A percentile compares a stretch with the other conserved stretches of the same genome.
These are phyloP conservation scores for Fusarium paranaense DNA, from an alignment of 2,329 filamentous ascomycete genomes.

Conservation along the genomic window DNA sequence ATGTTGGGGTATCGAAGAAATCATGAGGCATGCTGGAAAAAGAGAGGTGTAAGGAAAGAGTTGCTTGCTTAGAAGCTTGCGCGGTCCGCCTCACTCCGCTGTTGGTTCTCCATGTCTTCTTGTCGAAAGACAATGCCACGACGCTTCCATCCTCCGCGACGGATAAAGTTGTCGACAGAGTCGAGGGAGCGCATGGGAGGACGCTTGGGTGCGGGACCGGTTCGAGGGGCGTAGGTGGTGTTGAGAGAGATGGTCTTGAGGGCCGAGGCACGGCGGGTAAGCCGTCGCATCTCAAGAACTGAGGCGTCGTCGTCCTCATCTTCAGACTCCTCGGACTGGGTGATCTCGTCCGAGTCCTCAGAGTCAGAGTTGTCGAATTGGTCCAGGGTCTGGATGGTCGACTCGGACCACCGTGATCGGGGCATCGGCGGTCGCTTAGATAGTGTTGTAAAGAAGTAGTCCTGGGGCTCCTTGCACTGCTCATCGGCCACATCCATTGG, in stretches of 20 bases:
- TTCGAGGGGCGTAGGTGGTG: slow-evolving; percentile 47
- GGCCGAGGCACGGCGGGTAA: slow-evolving; percentile 36
- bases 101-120: slow-evolving; percentile 47
- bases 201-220: slow-evolving; percentile 43
- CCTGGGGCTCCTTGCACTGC: slow-evolving; percentile 42
- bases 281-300: slow-evolving; percentile 42
- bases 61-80: slow-evolving; percentile 38
- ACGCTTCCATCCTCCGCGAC: slow-evolving; percentile 58
- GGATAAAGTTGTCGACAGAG: slow-evolving; percentile 56
- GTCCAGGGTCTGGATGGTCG: slow-evolving; percentile 51
- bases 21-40: slow-evolving; percentile 31
- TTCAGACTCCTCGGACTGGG: slow-evolving; percentile 38
- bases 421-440: slow-evolving; percentile 47
- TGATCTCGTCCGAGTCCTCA: slow-evolving; percentile 35
- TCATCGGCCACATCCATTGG: slow-evolving; percentile 40
- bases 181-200: slow-evolving; percentile 54
- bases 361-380: slow-evolving; percentile 33
- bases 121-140: slow-evolving; percentile 55
- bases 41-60: background rate
- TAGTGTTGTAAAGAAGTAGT: slow-evolving; percentile 50
- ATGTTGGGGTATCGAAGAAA: slow-evolving; percentile 41
- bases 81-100: slow-evolving; percentile 30
- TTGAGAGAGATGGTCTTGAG: slow-evolving; percentile 48
- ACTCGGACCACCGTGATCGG: slow-evolving; percentile 57
- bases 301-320: slow-evolving; percentile 39